Base-by-base conservation (phyloP, 495 filamentous ascomycete species). In the Podospora tetraspora region DNA sequence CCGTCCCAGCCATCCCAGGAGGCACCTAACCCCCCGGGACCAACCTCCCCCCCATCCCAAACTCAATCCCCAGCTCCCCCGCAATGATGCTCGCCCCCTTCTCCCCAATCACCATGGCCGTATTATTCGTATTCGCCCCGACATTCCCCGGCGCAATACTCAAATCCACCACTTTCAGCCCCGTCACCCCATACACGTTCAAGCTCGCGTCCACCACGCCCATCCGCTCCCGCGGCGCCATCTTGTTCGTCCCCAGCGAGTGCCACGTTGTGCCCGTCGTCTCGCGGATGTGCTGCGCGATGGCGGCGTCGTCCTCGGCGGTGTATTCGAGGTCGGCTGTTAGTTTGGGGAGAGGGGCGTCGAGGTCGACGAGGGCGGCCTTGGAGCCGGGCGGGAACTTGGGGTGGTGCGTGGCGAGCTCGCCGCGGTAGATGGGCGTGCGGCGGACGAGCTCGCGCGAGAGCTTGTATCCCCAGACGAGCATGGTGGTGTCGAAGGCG, bases 101-200 rank as follows among this genome's bases (percentile, higher is more conserved):
- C 77, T 90, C 87, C 10, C 86, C 87, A 52, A 90, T 75, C 43
- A 83, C 70, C 69, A 90, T 72, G 1, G 87, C 88, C 2, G 84
- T 87, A 68, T 87, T 88, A 64, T 83, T 82, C 3, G 87, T 89
- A 71, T 90, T 90, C 9, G 84, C 84, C 16, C 69, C 85, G 1
- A 90, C 84, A 72, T 89, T 89, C 68, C 79, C 77, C 3, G 87
- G 86, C n/a, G 77, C 77, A 37, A 89, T 81, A 52, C 78, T 79
- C 67, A 85, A 13, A 24, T 76, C 74, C 3, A 71, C 72, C 21
- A 76, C 59, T 64, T 73, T 76, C 23, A 76, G 63, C 9, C 70
- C 62, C 63, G 59, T 34, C 3, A 71, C 61, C 0, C 74, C 74
- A 25, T 72, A 72, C 6, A 76, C 74, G 16, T 29, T 65, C n/a